Evolutionary conservation across 495 filamentous ascomycete species (phyloP), one percentile per base, ranked within the genome.

Genomic region (Darksidea phi): DNA sequence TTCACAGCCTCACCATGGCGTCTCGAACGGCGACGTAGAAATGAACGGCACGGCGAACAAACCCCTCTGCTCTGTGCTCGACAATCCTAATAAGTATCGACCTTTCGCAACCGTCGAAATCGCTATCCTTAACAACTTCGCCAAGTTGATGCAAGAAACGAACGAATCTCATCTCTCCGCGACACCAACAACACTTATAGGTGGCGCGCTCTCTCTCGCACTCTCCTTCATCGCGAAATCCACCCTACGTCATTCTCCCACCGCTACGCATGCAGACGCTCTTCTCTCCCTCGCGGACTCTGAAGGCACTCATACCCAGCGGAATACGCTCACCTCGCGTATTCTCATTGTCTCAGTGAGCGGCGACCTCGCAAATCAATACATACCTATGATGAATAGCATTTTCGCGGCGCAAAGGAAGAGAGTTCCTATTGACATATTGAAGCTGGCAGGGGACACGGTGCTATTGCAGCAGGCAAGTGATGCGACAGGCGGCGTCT

Each of bases 311-410:
- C 45, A 64, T 67, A 53, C 53, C 57, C 71, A 68, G 20, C 70
- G 74, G 67, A 63, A 17, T 59, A 67, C 24, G 71, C 80, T 54
- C 74, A 80, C 45, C 74, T 95, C 87, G n/a, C 88, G 95, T 41
- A 95, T 97, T 68, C 67, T 76, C 20, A 67, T 77, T 53, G 73
- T 98, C 38, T 90, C 86, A 48, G 89, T 91, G 28, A 90, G 89
- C 23, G 87, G 88, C 61, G 88, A 89, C 74, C 80, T 91, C 4
- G 86, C 93, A 0, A 82, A 87, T 28, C 92, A 97, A 72, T 98
- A 98, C 76, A 97, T 97, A 56, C 89, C 93, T 1, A 88, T 96
- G 48, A 98, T 97, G 92, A 98, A 97, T 77, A 81, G 85, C 64
- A 95, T 97, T 41, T 98, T 98, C 74, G 95, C 94, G 10, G 91